These are phyloP conservation scores for Cryptococcus sp. DNA, from an alignment of 1,284 basidiomycete genomes.

Conservation along the genomic window DNA sequence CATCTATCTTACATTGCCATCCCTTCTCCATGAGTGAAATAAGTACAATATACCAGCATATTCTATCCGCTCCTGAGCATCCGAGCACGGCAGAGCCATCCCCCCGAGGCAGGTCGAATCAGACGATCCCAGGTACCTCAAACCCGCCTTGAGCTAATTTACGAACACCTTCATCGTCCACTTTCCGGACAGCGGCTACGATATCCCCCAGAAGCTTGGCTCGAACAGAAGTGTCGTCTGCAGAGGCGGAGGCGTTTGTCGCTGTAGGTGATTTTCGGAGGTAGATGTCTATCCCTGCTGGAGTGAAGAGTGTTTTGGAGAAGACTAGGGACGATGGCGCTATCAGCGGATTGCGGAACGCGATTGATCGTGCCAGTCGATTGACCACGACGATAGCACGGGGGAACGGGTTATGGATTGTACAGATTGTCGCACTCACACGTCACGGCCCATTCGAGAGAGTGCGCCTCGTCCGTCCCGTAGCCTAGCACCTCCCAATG, in stretches of 20 bases:
- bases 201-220: conserved; percentile 24
- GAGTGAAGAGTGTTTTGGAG: conserved; percentile 60
- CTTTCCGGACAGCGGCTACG: conserved; percentile 18
- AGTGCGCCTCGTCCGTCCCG: conserved; percentile 44
- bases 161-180: conserved; percentile 22
- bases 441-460: conserved; percentile 57
- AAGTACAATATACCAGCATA: no score
- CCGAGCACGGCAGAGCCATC: not conserved
- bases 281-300: conserved; percentile 60
- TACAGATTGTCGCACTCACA: conserved; percentile 41
- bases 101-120: not conserved
- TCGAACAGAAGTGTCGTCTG: conserved; percentile 10
- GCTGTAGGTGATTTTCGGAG: conserved; percentile 34
- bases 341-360: not conserved
- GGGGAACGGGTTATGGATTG: no score
- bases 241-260: not conserved
- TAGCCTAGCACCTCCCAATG: conserved; percentile 60
- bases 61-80: no score
- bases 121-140: conserved; percentile 34
- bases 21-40: no score
- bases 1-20: no score
- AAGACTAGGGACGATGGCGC: conserved; percentile 46
- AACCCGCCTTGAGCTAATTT: conserved; percentile 34
- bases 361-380: no score
- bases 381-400: no score